Evolutionary conservation across 805 yeast species (phyloP).

Genomic region (Wickerhamiella hasegawae): DNA sequence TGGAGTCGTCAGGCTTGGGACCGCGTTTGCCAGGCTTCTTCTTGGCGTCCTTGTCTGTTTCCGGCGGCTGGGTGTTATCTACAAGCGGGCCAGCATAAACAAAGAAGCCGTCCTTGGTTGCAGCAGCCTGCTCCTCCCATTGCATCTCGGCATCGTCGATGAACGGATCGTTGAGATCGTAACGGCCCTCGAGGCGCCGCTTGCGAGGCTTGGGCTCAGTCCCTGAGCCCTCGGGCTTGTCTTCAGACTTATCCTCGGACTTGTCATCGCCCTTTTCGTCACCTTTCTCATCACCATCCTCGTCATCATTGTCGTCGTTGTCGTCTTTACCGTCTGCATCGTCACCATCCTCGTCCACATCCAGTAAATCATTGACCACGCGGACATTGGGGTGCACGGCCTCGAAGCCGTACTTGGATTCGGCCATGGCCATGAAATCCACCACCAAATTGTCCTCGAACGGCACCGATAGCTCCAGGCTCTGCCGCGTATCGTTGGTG

Average conservation of each 20-base stretch:
- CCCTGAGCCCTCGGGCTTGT: background rate
- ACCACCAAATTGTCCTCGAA: slow-evolving; percentile 16
- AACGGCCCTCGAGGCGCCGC: slow-evolving; percentile 73
- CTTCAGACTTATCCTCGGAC: slow-evolving; percentile 10
- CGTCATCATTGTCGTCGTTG: slow-evolving; percentile 9
- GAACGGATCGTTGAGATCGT: slow-evolving; percentile 86
- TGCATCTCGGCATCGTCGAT: slow-evolving; percentile 86
- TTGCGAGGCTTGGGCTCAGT: slow-evolving; percentile 12
- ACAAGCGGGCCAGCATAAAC: slow-evolving; percentile 87
- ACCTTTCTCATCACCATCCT: slow-evolving; percentile 12
- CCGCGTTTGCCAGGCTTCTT: slow-evolving; percentile 11
- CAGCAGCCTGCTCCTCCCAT: slow-evolving; percentile 86
- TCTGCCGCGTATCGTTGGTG: background rate
- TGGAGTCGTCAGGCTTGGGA: slow-evolving; percentile 3
- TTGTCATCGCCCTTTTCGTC: slow-evolving; percentile 11
- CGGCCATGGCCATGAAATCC: slow-evolving; percentile 35
- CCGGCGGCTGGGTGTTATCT: slow-evolving; percentile 20
- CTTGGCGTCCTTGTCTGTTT: slow-evolving; percentile 9
- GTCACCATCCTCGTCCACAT: slow-evolving; percentile 2
- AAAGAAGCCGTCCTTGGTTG: slow-evolving; percentile 89
- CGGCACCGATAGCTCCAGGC: slow-evolving; percentile 11
- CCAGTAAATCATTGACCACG: background rate
- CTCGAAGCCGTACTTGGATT: slow-evolving; percentile 67
- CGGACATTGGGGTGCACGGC: background rate
- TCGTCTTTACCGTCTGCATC: slow-evolving; percentile 6